These are phyloP conservation scores for Microbotryum intermedium DNA, from an alignment of 1,284 basidiomycete species.

Conservation along the genomic window DNA sequence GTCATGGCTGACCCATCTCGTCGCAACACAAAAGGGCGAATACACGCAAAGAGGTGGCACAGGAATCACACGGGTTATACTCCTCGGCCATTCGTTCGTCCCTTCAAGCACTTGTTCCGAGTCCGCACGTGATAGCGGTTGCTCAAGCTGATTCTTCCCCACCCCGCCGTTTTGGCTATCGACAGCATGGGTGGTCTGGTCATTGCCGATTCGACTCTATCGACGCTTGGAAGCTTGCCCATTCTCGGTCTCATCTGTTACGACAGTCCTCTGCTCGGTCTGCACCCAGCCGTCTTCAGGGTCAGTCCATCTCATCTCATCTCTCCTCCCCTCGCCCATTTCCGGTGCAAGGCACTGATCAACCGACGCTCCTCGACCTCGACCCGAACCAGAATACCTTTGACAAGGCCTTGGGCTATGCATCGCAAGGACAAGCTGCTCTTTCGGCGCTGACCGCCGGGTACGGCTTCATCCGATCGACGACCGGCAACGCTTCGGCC, in stretches of 20 bases:
- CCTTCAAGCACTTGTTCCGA: background rate
- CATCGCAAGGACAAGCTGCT: constrained; percentile 20
- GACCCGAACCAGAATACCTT: background rate
- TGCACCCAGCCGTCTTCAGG: constrained; percentile 27
- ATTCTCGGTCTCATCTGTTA: constrained; percentile 26
- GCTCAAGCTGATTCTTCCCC: background rate
- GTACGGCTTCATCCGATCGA: constrained; percentile 12
- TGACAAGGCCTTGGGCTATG: constrained; percentile 23
- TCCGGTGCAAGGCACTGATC: background rate
- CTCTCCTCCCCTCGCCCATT: background rate
- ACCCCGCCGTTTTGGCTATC: background rate
- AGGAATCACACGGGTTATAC: constrained; percentile 10
- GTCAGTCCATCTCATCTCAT: background rate
- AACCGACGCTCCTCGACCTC: background rate
- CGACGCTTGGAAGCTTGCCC: constrained; percentile 13
- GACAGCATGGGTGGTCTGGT: constrained; percentile 30
- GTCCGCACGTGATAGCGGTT: background rate
- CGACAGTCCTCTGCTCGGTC: constrained; percentile 24
- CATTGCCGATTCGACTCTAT: constrained; percentile 22
- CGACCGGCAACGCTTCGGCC: background rate
- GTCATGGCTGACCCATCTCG: constrained; percentile 11
- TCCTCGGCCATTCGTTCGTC: constrained; percentile 27
- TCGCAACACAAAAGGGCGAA: constrained; percentile 10
- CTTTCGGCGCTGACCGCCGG: constrained; percentile 22
- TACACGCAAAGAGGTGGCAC: constrained; percentile 12